These are phyloP conservation scores for Aristolochia fimbriata DNA, from an alignment of 164 flowering plant species.

Conservation along the genomic window DNA sequence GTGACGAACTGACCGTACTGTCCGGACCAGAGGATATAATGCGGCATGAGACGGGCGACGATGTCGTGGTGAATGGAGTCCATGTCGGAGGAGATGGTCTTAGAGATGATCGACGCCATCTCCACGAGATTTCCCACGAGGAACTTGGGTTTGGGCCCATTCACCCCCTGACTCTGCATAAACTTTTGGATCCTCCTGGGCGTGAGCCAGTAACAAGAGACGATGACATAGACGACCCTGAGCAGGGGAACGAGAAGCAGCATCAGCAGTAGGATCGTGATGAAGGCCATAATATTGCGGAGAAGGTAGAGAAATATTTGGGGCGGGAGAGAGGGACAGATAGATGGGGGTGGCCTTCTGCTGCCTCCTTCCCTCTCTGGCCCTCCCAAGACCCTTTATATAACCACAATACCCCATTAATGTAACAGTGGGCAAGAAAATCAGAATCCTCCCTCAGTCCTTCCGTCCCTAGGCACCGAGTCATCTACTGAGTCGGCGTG, in stretches of 20 bases:
- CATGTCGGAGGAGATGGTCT: conserved; percentile 58
- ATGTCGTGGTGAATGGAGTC: conserved; percentile 54
- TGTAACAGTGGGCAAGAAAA: not conserved
- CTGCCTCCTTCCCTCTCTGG: not conserved
- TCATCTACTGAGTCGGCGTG: no score
- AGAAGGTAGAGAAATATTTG: not conserved
- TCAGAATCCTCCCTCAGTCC: no score
- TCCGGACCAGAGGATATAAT: conserved; percentile 68
- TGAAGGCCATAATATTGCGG: not conserved
- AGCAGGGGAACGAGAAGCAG: not conserved
- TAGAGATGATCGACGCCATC: conserved; percentile 46
- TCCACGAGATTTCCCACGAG: conserved; percentile 70
- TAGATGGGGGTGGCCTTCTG: not conserved
- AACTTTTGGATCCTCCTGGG: conserved; percentile 70
- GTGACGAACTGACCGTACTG: conserved; percentile 68
- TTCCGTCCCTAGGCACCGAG: no score
- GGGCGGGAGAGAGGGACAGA: not conserved
- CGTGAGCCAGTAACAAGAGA: conserved; percentile 55
- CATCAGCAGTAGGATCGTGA: not conserved
- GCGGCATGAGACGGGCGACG: conserved; percentile 78
- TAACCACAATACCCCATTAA: not conserved
- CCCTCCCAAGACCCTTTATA: not conserved
- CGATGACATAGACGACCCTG: conserved; percentile 6
- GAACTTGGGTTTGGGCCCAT: conserved; percentile 78
- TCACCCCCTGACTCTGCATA: conserved; percentile 93